These are phyloP conservation scores for Periconia digitata DNA, from an alignment of 2,329 filamentous ascomycete species.

Conservation along the genomic window DNA sequence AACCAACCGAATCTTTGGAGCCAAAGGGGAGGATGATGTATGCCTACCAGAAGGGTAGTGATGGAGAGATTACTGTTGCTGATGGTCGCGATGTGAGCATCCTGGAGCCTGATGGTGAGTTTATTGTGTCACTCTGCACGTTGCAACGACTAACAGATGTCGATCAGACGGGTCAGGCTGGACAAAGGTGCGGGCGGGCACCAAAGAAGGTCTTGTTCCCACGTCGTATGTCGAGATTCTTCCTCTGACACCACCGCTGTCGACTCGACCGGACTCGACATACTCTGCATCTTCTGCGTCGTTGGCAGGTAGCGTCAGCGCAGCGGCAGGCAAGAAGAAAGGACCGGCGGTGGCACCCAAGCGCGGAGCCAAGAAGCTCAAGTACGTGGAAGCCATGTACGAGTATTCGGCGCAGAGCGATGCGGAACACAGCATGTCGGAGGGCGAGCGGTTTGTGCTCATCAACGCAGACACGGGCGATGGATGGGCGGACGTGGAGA, in stretches of 20 bases:
- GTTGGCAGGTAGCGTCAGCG: conserved; percentile 54
- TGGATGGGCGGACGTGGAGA: conserved; percentile 96
- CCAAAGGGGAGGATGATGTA: conserved; percentile 89
- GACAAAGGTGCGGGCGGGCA: conserved; percentile 77
- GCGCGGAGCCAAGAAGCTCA: conserved; percentile 88
- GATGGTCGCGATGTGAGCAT: conserved; percentile 79
- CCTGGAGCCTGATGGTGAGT: conserved; percentile 84
- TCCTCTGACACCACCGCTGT: conserved; percentile 44
- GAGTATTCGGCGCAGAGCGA: conserved; percentile 86
- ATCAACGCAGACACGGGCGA: conserved; percentile 87
- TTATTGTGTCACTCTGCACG: conserved; percentile 11
- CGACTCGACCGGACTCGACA: conserved; percentile 58
- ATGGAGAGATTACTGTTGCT: conserved; percentile 77
- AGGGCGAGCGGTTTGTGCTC: conserved; percentile 89
- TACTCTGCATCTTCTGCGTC: conserved; percentile 78
- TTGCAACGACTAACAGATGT: conserved; percentile 19
- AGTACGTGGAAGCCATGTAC: conserved; percentile 91
- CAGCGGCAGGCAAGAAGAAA: conserved; percentile 69
- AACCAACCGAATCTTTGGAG: conserved; percentile 46
- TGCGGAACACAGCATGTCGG: conserved; percentile 83
- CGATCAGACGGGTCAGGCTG: conserved; percentile 82
- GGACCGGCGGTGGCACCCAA: conserved; percentile 89
- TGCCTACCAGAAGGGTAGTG: conserved; percentile 74
- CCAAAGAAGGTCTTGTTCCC: conserved; percentile 82
- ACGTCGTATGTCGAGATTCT: conserved; percentile 77